Percentiles rank a stretch among this genome's conserved stretches.
These are phyloP conservation scores for Ceratocystis cubensis DNA, from an alignment of 2,329 filamentous ascomycete genomes.

Conservation along the genomic window DNA sequence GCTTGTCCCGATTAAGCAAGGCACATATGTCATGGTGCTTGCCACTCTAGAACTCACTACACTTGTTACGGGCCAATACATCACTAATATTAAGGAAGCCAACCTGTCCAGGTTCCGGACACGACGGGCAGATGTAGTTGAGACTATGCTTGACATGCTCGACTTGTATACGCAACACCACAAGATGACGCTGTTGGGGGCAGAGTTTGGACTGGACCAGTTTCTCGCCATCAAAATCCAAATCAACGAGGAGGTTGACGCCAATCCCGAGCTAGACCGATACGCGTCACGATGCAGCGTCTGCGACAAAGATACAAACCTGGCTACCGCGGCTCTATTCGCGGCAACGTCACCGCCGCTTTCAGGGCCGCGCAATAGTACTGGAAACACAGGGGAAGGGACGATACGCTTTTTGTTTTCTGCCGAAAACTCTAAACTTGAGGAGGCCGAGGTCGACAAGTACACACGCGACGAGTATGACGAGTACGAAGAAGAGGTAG, in stretches of 20 bases:
- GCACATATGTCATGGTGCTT: constrained; percentile 71
- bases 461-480: constrained; percentile 66
- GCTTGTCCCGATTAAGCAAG: constrained; percentile 82
- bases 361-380: constrained; percentile 11
- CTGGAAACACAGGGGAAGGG: constrained; percentile 43
- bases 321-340: background rate
- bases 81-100: constrained; percentile 40
- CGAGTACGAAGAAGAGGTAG: constrained; percentile 65
- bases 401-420: constrained; percentile 88
- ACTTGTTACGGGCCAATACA: constrained; percentile 47
- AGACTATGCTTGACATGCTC: constrained; percentile 79
- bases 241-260: constrained; percentile 69
- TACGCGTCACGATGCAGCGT: constrained; percentile 48
- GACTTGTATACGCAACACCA: constrained; percentile 85
- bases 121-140: constrained; percentile 41
- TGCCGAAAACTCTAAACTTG: constrained; percentile 56
- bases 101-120: constrained; percentile 37
- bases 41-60: constrained; percentile 70
- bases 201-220: constrained; percentile 56
- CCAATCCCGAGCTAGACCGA: constrained; percentile 45
- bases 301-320: constrained; percentile 33
- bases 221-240: constrained; percentile 81
- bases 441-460: constrained; percentile 53
- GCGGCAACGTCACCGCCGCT: background rate
- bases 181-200: constrained; percentile 60